Conservation (phyloP, 352 stramenopile species). For the Phytopythium kandeliae region DNA sequence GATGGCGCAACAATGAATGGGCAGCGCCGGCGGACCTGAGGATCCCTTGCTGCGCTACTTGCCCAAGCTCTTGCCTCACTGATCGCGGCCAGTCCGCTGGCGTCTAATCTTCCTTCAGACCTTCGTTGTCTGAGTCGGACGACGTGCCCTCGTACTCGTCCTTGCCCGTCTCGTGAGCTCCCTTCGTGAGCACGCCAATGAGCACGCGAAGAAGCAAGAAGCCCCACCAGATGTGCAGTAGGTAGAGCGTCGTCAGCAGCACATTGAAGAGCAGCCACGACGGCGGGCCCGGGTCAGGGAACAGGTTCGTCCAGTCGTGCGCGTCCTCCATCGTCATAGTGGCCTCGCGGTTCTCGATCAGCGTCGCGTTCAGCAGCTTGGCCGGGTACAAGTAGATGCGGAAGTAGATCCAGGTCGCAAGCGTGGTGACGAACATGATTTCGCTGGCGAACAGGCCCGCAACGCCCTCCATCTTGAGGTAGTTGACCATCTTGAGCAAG, state of each 20-base stretch:
- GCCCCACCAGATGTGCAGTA: constrained; percentile 84
- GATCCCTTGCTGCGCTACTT: too few species aligned
- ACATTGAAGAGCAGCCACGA: constrained; percentile 84
- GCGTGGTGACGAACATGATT: constrained; percentile 57
- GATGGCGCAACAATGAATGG: too few species aligned
- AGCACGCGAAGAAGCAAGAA: constrained; percentile 69
- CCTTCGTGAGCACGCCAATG: constrained; percentile 63
- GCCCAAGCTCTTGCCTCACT: too few species aligned
- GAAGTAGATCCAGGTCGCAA: constrained; percentile 80
- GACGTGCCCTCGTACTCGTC: constrained; percentile 85
- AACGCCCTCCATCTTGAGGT: constrained; percentile 81
- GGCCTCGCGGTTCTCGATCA: constrained; percentile 69
- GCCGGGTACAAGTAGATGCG: constrained; percentile 82
- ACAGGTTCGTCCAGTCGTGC: constrained; percentile 65
- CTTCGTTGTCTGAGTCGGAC: constrained; percentile 69
- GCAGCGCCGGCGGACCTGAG: too few species aligned
- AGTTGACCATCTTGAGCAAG: constrained; percentile 89
- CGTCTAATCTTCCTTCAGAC: constrained; percentile 47
- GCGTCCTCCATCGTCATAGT: constrained; percentile 65
- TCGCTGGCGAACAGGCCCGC: constrained; percentile 67
- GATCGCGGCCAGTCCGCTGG: neutral
- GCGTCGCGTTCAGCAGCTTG: constrained; percentile 74
- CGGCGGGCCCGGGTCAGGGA: constrained; percentile 57
- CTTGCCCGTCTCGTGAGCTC: constrained; percentile 70
- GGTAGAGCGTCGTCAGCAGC: constrained; percentile 66